Percentiles rank a stretch among this genome's conserved stretches.
Conservation (phyloP, 2,329 filamentous ascomycete genomes). For the Berkeleyomyces rouxiae region DNA sequence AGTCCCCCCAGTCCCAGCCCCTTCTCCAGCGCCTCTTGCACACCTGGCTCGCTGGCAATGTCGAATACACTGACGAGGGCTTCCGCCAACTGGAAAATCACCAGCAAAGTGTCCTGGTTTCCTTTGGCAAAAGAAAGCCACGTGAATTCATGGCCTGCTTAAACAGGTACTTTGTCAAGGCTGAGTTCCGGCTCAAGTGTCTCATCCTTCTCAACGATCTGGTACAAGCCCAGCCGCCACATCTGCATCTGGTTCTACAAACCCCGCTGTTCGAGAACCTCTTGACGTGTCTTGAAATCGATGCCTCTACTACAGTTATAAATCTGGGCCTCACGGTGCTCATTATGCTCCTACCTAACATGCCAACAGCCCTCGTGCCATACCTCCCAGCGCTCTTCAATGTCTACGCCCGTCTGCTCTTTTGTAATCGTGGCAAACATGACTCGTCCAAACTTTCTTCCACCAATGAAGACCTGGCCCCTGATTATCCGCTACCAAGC, state of each 20-base stretch:
- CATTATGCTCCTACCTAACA: slow-evolving; percentile 70
- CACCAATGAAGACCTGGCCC: slow-evolving; percentile 12
- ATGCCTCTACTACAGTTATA: slow-evolving; percentile 63
- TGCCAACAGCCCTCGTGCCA: slow-evolving; percentile 53
- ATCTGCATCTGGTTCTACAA: slow-evolving; percentile 55
- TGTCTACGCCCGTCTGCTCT: slow-evolving; percentile 62
- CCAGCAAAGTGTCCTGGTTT: slow-evolving; percentile 34
- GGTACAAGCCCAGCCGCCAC: slow-evolving; percentile 60
- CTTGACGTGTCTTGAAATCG: slow-evolving; percentile 56
- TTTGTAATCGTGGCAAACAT: slow-evolving; percentile 51
- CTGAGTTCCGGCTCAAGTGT: slow-evolving; percentile 44
- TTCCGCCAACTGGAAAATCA: slow-evolving; percentile 29
- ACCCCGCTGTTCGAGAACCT: slow-evolving; percentile 57
- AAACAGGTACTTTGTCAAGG: slow-evolving; percentile 48
- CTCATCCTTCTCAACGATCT: slow-evolving; percentile 56
- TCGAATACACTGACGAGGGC: slow-evolving; percentile 12
- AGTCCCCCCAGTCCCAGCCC: slow-evolving; percentile 23
- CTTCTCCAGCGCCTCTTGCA: slow-evolving; percentile 40
- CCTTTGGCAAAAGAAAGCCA: slow-evolving; percentile 51
- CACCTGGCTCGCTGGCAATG: slow-evolving; percentile 38
- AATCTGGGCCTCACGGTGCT: slow-evolving; percentile 57
- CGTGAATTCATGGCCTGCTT: slow-evolving; percentile 50
- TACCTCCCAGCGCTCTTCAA: slow-evolving; percentile 62
- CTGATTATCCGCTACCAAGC: slow-evolving; percentile 9
- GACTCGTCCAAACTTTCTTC: slow-evolving; percentile 20